Evolutionary conservation across 2,329 filamentous ascomycete genomes (phyloP).

Genomic region (Trichoderma atrobrunneum): DNA sequence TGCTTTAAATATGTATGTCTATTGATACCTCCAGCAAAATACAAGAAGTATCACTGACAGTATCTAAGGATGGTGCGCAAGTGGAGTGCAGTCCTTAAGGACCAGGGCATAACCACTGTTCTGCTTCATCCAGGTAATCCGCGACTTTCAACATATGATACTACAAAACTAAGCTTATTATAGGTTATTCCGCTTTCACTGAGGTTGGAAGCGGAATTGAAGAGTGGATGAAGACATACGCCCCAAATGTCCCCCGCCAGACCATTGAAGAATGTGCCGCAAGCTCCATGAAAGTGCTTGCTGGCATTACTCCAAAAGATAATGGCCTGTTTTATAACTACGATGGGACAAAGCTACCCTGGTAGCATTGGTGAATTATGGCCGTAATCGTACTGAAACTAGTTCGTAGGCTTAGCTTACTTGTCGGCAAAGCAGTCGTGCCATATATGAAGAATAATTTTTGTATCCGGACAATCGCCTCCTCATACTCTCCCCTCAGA

Average conservation of each 20-base stretch:
- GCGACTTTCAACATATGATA: neutral
- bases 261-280: neutral
- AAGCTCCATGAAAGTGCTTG: neutral
- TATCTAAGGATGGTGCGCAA: neutral
- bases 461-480: neutral
- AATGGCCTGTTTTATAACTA: neutral
- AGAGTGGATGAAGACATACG: neutral
- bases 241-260: neutral
- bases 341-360: neutral
- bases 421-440: neutral
- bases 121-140: neutral
- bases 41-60: neutral
- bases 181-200: neutral
- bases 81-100: neutral
- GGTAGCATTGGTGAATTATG: neutral
- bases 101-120: neutral
- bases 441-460: neutral
- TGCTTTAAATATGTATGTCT: neutral
- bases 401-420: neutral
- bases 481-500: neutral
- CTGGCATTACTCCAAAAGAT: neutral
- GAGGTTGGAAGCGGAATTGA: neutral
- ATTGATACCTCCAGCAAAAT: neutral
- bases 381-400: fast-evolving
- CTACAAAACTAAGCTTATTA: neutral